Evolutionary conservation across 345 rosid species (phyloP).

Genomic region (Heritiera littoralis): DNA sequence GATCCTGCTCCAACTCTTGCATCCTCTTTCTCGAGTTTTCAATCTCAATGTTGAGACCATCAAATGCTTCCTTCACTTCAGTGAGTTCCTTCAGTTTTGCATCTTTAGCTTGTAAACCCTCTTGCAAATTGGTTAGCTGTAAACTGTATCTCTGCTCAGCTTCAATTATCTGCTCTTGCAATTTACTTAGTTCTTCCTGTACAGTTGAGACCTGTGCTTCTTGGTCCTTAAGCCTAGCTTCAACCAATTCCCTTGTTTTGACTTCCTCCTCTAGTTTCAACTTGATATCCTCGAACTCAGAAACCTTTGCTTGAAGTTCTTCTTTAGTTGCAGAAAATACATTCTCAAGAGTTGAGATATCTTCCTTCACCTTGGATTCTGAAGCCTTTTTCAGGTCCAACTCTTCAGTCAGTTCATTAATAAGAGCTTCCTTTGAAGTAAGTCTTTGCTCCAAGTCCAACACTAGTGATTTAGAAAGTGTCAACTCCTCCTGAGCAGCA

Average conservation of each 20-base stretch:
- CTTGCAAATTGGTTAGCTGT: constrained; percentile 57
- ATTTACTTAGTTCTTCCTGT: constrained; percentile 42
- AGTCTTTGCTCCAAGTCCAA: constrained; percentile 57
- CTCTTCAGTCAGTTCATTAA: constrained; percentile 57
- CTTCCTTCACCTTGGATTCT: constrained; percentile 65
- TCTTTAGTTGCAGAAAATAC: constrained; percentile 47
- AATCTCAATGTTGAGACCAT: constrained; percentile 59
- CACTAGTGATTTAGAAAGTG: constrained; percentile 56
- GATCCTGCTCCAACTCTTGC: constrained; percentile 61
- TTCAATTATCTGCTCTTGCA: constrained; percentile 64
- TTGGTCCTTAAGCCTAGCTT: constrained; percentile 41
- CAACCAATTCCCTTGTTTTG: constrained; percentile 40
- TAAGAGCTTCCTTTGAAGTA: constrained; percentile 59
- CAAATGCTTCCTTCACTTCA: constrained; percentile 74
- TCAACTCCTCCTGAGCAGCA: constrained; percentile 63
- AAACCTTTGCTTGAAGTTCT: constrained; percentile 54
- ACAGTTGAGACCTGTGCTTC: constrained; percentile 36
- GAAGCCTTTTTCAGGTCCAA: constrained; percentile 61
- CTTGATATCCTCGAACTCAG: constrained; percentile 50
- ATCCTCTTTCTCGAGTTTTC: constrained; percentile 62
- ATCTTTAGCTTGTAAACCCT: constrained; percentile 65
- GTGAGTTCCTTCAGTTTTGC: constrained; percentile 67
- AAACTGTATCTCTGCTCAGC: constrained; percentile 57
- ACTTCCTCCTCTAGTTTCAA: constrained; percentile 57
- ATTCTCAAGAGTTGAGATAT: constrained; percentile 50